phyloP scores from a whole-genome alignment of 192 early-diverging fungal species.

The Chytriomyces hyalinus region DNA sequence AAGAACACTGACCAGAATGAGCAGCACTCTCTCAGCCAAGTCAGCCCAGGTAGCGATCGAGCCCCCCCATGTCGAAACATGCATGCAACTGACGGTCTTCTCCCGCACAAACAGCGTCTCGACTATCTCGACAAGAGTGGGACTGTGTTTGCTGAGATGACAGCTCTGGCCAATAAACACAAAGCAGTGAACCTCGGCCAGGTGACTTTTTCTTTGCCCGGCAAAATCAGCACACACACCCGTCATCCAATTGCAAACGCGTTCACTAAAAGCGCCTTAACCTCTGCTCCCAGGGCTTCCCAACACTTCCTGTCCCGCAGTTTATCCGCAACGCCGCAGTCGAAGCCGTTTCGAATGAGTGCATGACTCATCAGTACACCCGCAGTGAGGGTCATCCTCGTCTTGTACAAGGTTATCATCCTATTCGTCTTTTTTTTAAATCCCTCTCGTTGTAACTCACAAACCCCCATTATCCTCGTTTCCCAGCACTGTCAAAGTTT shows the following conservation, averaged over 20 bases:
- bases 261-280: background rate
- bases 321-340: conserved; percentile 83
- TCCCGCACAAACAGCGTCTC: conserved; percentile 49
- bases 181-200: conserved; percentile 94
- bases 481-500: conserved; percentile 71
- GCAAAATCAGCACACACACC: background rate
- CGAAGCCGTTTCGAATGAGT: conserved; percentile 63
- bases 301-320: conserved; percentile 69
- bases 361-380: conserved; percentile 86
- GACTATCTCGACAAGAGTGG: conserved; percentile 47
- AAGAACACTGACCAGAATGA: background rate
- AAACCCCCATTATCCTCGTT: background rate
- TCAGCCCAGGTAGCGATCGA: background rate
- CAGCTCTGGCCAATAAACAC: conserved; percentile 79
- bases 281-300: conserved; percentile 67
- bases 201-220: conserved; percentile 69
- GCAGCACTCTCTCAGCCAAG: background rate
- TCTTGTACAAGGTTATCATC: conserved; percentile 42
- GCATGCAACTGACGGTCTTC: background rate
- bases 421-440: background rate
- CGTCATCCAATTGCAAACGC: background rate
- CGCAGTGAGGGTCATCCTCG: conserved; percentile 55
- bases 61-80: background rate
- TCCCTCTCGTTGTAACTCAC: background rate
- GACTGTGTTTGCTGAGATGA: conserved; percentile 73